Base-by-base conservation (phyloP, 306 rosid species). In the Lotus japonicus region DNA sequence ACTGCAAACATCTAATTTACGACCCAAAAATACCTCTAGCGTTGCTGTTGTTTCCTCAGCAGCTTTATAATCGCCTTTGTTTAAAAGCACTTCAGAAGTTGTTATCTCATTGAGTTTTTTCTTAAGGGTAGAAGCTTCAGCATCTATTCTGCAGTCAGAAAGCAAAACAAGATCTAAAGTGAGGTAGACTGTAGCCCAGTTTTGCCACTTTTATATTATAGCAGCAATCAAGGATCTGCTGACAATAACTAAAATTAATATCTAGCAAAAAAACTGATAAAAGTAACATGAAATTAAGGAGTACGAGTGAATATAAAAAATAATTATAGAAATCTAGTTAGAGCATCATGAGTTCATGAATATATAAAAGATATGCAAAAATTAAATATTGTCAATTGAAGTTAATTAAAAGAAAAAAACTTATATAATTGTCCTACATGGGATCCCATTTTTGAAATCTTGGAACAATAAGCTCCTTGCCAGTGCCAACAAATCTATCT, bases 141-240 rank as follows among this genome's bases (percentile, higher is more conserved):
- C 82, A 68, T 95, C 91, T 44, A 95, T 82, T 80, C 97, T 95
- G 97, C 77, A 80, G 57, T 63, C 79, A 82, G 56, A 65, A 74
- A 80, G 69, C 46, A 67, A 71, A 77, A 73, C 58, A 53, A 33
- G 42, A 69, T 38, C 21, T 23, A 8, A 70, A 56, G 38, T 44
- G 57, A 63, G 60, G 50, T 7, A 28, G 56, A 77, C 43, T 42
- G 51, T 59, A 62, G 23, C 58, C 58, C 39, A 58, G 41, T 50
- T 56, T 66, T 60, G 49, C 42, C 52, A 59, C 59, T 52, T 55
- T 19, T 46, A 54, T 14, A 62, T 61, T 76, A 52, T 61, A 58
- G 21, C 45, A 75, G 58, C 9, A 53, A 51, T 33, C 66, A 42
- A 31, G 51, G 17, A 31, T 54, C 49, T 7, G 9, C 17, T 63